These are phyloP conservation scores for Leccinum variicolor DNA, from an alignment of 768 basidiomycete genomes.

Conservation along the genomic window DNA sequence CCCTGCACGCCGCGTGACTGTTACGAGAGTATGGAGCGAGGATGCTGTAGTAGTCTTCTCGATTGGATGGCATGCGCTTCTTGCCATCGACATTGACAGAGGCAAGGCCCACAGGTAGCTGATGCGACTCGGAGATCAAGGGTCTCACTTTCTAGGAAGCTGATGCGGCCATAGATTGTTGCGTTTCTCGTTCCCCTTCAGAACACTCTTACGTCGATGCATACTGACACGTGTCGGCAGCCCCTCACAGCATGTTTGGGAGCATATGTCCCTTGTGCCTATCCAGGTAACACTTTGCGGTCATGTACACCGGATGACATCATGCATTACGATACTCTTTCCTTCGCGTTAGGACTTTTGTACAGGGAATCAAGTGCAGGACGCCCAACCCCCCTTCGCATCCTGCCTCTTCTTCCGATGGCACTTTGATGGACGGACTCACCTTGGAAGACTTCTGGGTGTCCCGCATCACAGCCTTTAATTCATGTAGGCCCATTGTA, in stretches of 20 bases:
- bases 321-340: not conserved
- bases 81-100: not conserved
- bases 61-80: not conserved
- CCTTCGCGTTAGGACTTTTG: not conserved
- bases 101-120: not conserved
- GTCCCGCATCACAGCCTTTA: constrained; percentile 8
- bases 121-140: not conserved
- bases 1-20: not conserved
- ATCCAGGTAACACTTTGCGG: constrained; percentile 2
- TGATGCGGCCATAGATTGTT: not conserved
- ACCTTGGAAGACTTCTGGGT: constrained; percentile 7
- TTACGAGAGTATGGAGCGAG: not conserved
- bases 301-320: not conserved
- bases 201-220: not conserved
- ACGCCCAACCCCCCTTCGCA: not conserved
- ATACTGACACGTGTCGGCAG: not conserved
- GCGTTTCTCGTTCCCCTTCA: not conserved
- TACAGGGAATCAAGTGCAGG: not conserved
- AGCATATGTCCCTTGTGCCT: not conserved
- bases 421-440: constrained; percentile 6
- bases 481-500: constrained; percentile 4
- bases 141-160: not conserved
- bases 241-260: not conserved
- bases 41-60: not conserved
- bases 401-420: not conserved